Evolutionary conservation across 208 protist species (phyloP).

Genomic region (Vickermania ingenoplastis): DNA sequence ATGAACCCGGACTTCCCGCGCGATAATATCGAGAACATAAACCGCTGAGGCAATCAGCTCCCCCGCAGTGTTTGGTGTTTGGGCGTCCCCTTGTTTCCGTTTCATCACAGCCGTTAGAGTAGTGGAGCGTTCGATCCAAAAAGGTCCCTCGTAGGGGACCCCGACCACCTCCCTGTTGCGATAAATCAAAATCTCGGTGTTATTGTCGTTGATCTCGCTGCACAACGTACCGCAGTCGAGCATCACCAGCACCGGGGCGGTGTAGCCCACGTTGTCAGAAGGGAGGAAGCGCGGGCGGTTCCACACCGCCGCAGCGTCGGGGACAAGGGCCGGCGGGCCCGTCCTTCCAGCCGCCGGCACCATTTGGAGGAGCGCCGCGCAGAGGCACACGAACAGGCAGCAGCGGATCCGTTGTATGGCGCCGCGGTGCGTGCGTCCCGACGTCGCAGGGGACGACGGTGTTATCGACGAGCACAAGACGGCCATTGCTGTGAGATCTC

Average conservation of each 20-base stretch:
- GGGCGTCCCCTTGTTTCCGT: neutral
- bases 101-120: constrained; percentile 40
- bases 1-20: constrained; percentile 25
- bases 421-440: too few species aligned
- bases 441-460: too few species aligned
- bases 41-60: constrained; percentile 4
- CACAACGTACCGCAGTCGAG: constrained; percentile 13
- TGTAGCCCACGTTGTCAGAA: constrained; percentile 15
- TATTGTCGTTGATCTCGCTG: neutral
- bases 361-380: too few species aligned
- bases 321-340: too few species aligned
- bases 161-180: constrained; percentile 22
- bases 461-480: too few species aligned
- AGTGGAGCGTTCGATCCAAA: constrained; percentile 37
- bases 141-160: constrained; percentile 26
- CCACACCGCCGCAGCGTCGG: neutral
- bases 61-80: neutral
- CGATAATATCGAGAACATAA: constrained; percentile 28
- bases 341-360: too few species aligned
- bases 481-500: too few species aligned
- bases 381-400: too few species aligned
- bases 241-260: constrained; percentile 28
- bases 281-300: constrained; percentile 19
- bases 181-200: constrained; percentile 27
- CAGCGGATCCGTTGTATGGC: too few species aligned